phyloP scores from a whole-genome alignment of 1,284 basidiomycete species.

The Volvariella volvacea region DNA sequence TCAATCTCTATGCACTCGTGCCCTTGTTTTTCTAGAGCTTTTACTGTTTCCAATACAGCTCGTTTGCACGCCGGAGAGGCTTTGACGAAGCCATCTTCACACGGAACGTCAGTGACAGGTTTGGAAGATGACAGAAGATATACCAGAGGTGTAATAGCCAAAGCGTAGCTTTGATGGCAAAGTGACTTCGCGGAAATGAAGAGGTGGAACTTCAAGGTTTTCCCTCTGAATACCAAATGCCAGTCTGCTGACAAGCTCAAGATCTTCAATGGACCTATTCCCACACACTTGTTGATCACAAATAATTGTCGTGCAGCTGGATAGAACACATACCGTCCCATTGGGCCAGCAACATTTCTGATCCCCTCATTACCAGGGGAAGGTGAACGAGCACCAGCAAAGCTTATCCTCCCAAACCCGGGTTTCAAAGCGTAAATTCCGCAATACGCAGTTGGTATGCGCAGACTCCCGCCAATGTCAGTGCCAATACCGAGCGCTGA shows the following conservation, averaged over 20 bases:
- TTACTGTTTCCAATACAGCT: conserved; percentile 73
- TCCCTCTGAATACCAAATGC: conserved; percentile 47
- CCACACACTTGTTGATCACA: neutral
- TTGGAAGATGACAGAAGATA: conserved; percentile 7
- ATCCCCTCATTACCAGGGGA: conserved; percentile 66
- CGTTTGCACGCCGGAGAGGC: conserved; percentile 76
- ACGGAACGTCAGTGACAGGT: too few relatives aligned
- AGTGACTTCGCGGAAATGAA: conserved; percentile 53
- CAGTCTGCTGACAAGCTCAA: conserved; percentile 50
- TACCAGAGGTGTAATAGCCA: conserved; percentile 66
- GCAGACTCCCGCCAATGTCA: conserved; percentile 70
- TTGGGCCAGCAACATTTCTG: conserved; percentile 57
- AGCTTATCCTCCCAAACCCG: conserved; percentile 43
- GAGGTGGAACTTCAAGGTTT: conserved; percentile 39
- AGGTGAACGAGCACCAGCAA: conserved; percentile 38
- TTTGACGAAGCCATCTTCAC: conserved; percentile 55
- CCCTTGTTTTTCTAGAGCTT: conserved; percentile 58
- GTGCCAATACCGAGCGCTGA: conserved; percentile 73
- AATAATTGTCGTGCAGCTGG: neutral
- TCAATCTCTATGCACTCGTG: conserved; percentile 75
- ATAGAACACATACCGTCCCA: conserved; percentile 53
- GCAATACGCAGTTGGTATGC: conserved; percentile 79
- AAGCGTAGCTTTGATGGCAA: conserved; percentile 57
- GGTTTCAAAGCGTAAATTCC: conserved; percentile 83
- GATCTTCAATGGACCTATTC: conserved; percentile 55